phyloP scores from a whole-genome alignment of 495 filamentous ascomycete genomes.

The Penicillium malachiteum region DNA sequence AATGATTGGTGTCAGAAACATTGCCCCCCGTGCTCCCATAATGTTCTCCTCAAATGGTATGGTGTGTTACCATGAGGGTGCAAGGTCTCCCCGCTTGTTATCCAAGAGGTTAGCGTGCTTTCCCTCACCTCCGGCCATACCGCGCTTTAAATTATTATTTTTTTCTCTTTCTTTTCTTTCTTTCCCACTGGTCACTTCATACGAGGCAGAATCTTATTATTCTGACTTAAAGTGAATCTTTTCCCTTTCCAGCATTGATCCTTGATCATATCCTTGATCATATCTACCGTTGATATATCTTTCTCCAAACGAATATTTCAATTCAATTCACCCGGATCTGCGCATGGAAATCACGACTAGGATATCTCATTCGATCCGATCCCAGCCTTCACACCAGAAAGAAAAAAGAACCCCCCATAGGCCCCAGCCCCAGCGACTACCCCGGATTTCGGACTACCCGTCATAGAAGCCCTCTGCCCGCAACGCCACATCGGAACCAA shows the following conservation, averaged over 20 bases:
- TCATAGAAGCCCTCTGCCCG: neutral
- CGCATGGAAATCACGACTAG: too few relatives aligned
- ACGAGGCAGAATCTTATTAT: neutral
- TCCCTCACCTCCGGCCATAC: neutral
- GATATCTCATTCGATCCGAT: too few relatives aligned
- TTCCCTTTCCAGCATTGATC: too few relatives aligned
- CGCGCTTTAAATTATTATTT: neutral
- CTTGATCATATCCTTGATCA: too few relatives aligned
- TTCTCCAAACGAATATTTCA: too few relatives aligned
- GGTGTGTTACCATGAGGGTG: neutral
- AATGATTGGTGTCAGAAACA: too few relatives aligned
- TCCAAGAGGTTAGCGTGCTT: neutral
- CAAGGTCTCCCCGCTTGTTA: neutral
- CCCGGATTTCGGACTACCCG: neutral
- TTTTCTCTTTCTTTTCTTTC: neutral
- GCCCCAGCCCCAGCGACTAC: neutral
- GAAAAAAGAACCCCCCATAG: neutral
- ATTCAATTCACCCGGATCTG: too few relatives aligned
- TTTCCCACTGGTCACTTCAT: neutral
- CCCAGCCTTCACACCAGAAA: too few relatives aligned
- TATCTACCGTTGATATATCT: too few relatives aligned
- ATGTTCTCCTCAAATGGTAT: neutral
- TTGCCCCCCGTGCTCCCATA: too few relatives aligned
- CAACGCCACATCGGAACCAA: neutral
- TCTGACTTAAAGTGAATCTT: too few relatives aligned